A percentile compares a stretch with the other conserved stretches of the same genome.
phyloP scores from a whole-genome alignment of 129 eudicot genomes.

The Flaveria bidentis region DNA sequence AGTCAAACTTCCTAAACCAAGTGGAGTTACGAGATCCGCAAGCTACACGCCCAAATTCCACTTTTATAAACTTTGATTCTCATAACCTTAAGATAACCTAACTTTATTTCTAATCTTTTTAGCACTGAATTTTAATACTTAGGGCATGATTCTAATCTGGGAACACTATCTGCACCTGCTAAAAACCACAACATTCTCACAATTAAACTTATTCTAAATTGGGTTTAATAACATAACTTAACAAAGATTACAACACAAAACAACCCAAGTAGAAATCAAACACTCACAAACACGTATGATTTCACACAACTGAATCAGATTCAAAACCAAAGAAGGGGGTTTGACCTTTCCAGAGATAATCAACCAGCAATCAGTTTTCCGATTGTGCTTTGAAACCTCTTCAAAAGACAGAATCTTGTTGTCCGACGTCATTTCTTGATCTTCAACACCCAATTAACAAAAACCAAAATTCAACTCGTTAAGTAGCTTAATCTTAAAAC shows the following conservation, averaged over 20 bases:
- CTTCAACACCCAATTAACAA: neutral
- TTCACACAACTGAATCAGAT: no score
- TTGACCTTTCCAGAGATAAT: constrained; percentile 64
- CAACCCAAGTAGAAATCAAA: constrained; percentile 3
- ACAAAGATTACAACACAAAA: neutral
- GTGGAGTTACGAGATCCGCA: neutral
- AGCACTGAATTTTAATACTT: neutral
- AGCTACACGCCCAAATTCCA: neutral
- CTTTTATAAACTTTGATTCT: neutral
- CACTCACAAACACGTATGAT: neutral
- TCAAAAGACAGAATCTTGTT: constrained; percentile 40
- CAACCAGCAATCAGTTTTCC: constrained; percentile 68
- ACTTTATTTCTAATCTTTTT: neutral
- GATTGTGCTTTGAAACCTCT: constrained; percentile 56
- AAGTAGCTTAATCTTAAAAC: neutral
- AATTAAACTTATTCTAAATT: neutral
- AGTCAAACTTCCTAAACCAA: neutral
- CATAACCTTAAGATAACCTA: neutral
- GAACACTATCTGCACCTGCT: neutral
- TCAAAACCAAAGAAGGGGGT: no score
- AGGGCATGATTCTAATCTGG: neutral
- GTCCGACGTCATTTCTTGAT: constrained; percentile 45
- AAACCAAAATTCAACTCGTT: neutral
- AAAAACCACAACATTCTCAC: neutral
- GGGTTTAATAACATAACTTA: neutral